Evolutionary conservation across 345 rosid genomes (phyloP).

Genomic region (Microthlaspi erraticum): DNA sequence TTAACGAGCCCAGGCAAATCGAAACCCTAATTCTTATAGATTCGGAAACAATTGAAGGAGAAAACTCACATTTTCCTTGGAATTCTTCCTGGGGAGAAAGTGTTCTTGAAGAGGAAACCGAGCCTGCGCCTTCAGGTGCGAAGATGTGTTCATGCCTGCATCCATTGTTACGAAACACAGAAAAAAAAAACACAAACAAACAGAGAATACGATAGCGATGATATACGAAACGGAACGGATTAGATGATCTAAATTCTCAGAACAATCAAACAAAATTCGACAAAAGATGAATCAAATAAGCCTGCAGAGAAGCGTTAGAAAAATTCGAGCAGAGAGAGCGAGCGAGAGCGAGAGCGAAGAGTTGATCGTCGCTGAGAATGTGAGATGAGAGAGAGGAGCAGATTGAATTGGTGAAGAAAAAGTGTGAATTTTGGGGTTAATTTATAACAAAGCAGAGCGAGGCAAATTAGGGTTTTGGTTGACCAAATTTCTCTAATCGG

Average conservation of each 20-base stretch:
- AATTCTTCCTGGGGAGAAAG: constrained; percentile 47
- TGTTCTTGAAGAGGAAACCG: constrained; percentile 57
- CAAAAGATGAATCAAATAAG: constrained; percentile 14
- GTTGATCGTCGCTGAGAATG: constrained; percentile 20
- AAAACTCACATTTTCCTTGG: constrained; percentile 51
- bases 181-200: constrained; percentile 1
- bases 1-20: constrained; percentile 2
- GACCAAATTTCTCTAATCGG: constrained; percentile 9
- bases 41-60: background rate
- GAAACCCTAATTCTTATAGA: constrained; percentile 5
- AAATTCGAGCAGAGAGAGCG: constrained; percentile 13
- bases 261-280: constrained; percentile 3
- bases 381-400: background rate
- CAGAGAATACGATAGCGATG: background rate
- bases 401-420: constrained; percentile 15
- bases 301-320: background rate
- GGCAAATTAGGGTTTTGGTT: constrained; percentile 25
- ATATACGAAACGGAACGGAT: constrained; percentile 26
- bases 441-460: background rate
- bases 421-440: background rate
- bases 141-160: constrained; percentile 42
- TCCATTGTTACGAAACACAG: constrained; percentile 40
- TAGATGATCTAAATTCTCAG: background rate
- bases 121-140: constrained; percentile 45
- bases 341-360: constrained; percentile 18